phyloP scores from a whole-genome alignment of 2,329 filamentous ascomycete genomes.

The Ophiocordyceps camponoti-rufipedis region DNA sequence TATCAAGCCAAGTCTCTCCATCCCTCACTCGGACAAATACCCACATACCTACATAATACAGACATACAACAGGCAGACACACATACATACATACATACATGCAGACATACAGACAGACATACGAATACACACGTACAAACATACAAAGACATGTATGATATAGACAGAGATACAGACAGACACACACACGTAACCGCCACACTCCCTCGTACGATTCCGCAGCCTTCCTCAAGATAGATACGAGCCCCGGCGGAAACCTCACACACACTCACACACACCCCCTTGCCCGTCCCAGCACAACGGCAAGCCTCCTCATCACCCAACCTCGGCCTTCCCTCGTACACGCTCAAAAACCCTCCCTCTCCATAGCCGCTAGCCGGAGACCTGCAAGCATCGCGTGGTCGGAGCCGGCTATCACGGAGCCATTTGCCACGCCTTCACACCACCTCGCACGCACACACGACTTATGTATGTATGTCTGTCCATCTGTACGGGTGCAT shows the following conservation, averaged over 20 bases:
- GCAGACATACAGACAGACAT: background rate
- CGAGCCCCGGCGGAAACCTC: background rate
- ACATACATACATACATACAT: background rate
- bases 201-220: too few relatives aligned
- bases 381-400: background rate
- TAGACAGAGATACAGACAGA: background rate
- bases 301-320: background rate
- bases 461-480: background rate
- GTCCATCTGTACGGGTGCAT: background rate
- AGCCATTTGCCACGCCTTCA: background rate
- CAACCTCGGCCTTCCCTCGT: background rate
- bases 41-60: background rate
- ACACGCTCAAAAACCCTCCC: background rate
- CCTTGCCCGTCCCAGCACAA: background rate
- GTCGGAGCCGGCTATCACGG: background rate
- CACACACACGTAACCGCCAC: background rate
- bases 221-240: background rate
- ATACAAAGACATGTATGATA: background rate
- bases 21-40: background rate
- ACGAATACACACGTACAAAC: background rate
- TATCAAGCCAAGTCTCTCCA: too few relatives aligned
- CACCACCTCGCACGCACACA: background rate
- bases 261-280: background rate
- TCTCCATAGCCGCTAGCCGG: background rate
- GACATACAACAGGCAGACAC: background rate